Evolutionary conservation across 352 stramenopile genomes (phyloP).

Genomic region (Globisporangium irregulare): DNA sequence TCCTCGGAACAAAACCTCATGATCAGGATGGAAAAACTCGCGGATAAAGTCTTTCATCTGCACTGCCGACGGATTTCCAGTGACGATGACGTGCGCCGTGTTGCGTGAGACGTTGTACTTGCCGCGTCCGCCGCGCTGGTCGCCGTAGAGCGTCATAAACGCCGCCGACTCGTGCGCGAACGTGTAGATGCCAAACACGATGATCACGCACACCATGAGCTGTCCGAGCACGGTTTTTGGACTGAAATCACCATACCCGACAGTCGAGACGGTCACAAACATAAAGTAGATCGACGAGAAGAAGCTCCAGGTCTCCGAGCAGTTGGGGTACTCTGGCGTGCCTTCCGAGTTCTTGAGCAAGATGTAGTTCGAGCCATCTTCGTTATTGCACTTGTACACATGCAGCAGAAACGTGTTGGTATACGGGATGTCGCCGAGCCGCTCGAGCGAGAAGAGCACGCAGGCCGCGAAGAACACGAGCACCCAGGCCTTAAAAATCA

Average conservation of each 20-base stretch:
- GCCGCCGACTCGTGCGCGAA: constrained; percentile 82
- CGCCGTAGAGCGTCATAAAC: constrained; percentile 74
- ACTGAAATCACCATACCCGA: constrained; percentile 85
- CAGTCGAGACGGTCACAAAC: constrained; percentile 86
- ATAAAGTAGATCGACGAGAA: constrained; percentile 90
- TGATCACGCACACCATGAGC: constrained; percentile 76
- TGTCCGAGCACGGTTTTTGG: constrained; percentile 82
- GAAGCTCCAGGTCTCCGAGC: constrained; percentile 80
- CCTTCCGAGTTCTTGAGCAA: constrained; percentile 50
- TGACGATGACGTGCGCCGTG: constrained; percentile 82
- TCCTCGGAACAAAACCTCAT: constrained; percentile 44
- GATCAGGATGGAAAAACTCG: constrained; percentile 87
- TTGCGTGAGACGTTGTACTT: constrained; percentile 68
- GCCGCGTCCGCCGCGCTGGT: constrained; percentile 48
- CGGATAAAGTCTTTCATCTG: constrained; percentile 87
- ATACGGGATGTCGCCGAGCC: constrained; percentile 76
- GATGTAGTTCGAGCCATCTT: constrained; percentile 40
- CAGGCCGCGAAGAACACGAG: constrained; percentile 83
- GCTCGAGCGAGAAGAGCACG: constrained; percentile 84
- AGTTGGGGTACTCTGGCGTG: constrained; percentile 49
- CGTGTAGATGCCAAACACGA: constrained; percentile 85
- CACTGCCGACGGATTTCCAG: constrained; percentile 68
- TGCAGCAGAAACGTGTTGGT: constrained; percentile 82
- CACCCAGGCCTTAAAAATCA: constrained; percentile 73
- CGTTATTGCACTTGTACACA: constrained; percentile 79